Conservation (phyloP, 1,139 yeast species). For the Taphrina confusa region DNA sequence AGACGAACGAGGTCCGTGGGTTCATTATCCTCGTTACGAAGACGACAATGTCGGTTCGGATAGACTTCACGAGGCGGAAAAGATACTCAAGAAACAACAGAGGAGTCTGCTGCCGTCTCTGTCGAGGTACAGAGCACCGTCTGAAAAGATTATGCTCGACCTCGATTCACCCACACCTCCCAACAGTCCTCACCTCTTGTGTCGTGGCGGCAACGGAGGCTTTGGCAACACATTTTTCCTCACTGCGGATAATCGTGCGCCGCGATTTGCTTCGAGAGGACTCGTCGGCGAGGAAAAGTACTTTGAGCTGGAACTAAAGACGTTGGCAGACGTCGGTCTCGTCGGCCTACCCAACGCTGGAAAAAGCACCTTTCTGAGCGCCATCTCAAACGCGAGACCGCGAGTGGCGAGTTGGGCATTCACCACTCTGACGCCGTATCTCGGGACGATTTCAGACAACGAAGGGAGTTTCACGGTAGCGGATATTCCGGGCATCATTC, state of each 20-base stretch:
- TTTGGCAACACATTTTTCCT: slow-evolving; percentile 94
- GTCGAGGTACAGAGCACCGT: slow-evolving; percentile 53
- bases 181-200: slow-evolving; percentile 61
- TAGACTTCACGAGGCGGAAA: slow-evolving; percentile 21
- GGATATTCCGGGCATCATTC: slow-evolving; percentile 92
- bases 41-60: slow-evolving; percentile 27
- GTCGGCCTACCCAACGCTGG: slow-evolving; percentile 98
- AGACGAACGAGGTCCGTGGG: slow-evolving; percentile 45
- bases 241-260: slow-evolving; percentile 80
- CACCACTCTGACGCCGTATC: slow-evolving; percentile 86
- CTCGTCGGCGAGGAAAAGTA: slow-evolving; percentile 65
- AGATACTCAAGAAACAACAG: slow-evolving; percentile 53
- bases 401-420: slow-evolving; percentile 96
- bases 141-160: slow-evolving; percentile 76
- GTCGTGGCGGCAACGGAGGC: slow-evolving; percentile 90
- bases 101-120: slow-evolving; percentile 61
- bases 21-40: slow-evolving; percentile 33
- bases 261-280: slow-evolving; percentile 81
- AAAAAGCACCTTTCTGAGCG: slow-evolving; percentile 79
- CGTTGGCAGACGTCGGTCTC: slow-evolving; percentile 87
- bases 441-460: slow-evolving; percentile 61
- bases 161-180: slow-evolving; percentile 59
- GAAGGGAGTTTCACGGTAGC: slow-evolving; percentile 81
- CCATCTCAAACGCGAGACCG: slow-evolving; percentile 89
- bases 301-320: slow-evolving; percentile 77